phyloP scores from a whole-genome alignment of 1,139 yeast genomes.

The Hansenula anomala region DNA sequence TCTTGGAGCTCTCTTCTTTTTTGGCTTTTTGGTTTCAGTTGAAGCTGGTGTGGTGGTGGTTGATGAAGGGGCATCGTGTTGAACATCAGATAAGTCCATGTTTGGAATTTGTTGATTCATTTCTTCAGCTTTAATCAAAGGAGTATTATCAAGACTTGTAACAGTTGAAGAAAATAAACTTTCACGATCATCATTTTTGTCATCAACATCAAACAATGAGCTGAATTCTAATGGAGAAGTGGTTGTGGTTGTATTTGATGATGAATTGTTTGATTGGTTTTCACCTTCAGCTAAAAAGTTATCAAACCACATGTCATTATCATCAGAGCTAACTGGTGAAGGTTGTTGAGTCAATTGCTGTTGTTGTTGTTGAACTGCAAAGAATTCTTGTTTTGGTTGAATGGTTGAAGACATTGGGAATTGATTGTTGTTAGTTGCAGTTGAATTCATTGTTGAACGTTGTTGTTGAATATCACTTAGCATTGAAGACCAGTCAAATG shows the following conservation, averaged over 20 bases:
- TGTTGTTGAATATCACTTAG: constrained; percentile 10
- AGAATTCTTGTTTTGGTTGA: constrained; percentile 1
- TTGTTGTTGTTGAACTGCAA: neutral
- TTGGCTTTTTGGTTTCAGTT: constrained; percentile 17
- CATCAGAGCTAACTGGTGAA: constrained; percentile 6
- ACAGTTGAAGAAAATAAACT: constrained; percentile 19
- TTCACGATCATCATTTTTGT: constrained; percentile 8
- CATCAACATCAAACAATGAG: constrained; percentile 18
- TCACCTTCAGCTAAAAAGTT: constrained; percentile 12
- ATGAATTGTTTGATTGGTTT: constrained; percentile 4
- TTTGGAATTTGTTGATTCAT: constrained; percentile 9
- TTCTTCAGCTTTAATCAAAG: constrained; percentile 23
- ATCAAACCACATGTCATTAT: constrained; percentile 17
- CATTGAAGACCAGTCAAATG: constrained; percentile 21
- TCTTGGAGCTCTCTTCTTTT: constrained; percentile 46
- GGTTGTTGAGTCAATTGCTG: constrained; percentile 1
- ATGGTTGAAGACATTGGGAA: constrained; percentile 1
- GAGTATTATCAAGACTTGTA: constrained; percentile 22
- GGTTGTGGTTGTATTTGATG: constrained; percentile 10
- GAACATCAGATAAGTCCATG: constrained; percentile 8
- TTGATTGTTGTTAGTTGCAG: constrained; percentile 8
- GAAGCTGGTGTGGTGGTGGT: constrained; percentile 4
- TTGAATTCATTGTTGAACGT: constrained; percentile 1
- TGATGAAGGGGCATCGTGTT: constrained; percentile 4
- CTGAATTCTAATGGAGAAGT: constrained; percentile 23